These are phyloP conservation scores for Diaporthe vaccinii DNA, from an alignment of 2,329 filamentous ascomycete genomes.

Conservation along the genomic window DNA sequence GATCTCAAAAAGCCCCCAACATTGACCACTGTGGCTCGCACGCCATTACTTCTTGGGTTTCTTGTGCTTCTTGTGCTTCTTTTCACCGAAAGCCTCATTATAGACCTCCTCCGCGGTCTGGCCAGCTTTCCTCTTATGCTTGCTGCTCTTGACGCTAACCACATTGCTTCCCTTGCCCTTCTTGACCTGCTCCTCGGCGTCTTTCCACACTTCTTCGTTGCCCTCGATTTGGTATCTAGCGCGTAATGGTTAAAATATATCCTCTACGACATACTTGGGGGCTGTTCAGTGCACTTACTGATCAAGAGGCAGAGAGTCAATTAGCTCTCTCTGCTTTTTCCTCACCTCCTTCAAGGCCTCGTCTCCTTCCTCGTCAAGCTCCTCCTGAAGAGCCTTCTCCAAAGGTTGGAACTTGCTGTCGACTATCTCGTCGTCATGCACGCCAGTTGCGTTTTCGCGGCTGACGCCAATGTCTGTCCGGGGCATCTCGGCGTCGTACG, in stretches of 20 bases:
- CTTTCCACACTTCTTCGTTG: slow-evolving; percentile 72
- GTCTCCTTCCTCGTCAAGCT: slow-evolving; percentile 86
- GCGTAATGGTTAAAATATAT: slow-evolving; percentile 13
- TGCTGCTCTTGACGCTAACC: slow-evolving; percentile 86
- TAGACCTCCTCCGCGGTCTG: slow-evolving; percentile 72
- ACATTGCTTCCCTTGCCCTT: slow-evolving; percentile 70
- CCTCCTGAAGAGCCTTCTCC: slow-evolving; percentile 80
- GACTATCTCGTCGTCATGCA: slow-evolving; percentile 77
- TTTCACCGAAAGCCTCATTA: slow-evolving; percentile 69
- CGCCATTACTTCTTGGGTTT: slow-evolving; percentile 64
- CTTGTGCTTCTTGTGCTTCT: slow-evolving; percentile 62
- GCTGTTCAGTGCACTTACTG: slow-evolving; percentile 67
- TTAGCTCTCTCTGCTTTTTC: slow-evolving; percentile 87
- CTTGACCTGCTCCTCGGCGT: slow-evolving; percentile 83
- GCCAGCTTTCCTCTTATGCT: slow-evolving; percentile 81
- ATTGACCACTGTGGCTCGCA: not conserved
- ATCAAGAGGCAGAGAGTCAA: slow-evolving; percentile 90
- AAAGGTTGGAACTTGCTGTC: slow-evolving; percentile 79
- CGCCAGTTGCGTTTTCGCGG: slow-evolving; percentile 70
- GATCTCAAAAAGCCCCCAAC: not conserved
- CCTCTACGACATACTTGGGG: not conserved
- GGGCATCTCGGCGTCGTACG: slow-evolving; percentile 77
- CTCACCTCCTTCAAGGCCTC: slow-evolving; percentile 79
- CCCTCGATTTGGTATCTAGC: slow-evolving; percentile 75
- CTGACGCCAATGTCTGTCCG: slow-evolving; percentile 70